Evolutionary conservation across 768 basidiomycete genomes (phyloP), one percentile per base, ranked within the genome.

Genomic region (Tricholoma furcatifolium): DNA sequence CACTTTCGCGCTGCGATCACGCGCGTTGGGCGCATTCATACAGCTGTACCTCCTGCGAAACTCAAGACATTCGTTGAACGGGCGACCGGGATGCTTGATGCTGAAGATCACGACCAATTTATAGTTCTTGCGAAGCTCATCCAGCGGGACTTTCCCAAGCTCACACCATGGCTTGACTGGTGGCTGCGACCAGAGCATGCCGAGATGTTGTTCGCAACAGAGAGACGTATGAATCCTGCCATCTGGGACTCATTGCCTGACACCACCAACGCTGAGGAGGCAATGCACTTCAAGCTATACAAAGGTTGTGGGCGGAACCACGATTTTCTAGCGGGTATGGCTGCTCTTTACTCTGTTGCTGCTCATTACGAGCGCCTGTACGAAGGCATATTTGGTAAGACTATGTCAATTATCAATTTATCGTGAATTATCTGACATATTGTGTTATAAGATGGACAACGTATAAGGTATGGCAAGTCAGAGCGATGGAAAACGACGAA

Each of bases 191-290:
- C 27, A 27, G 27, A 3, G 14, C 62, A 64, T 49, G 61, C 66
- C 5, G 38, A 47, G 4, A 70, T 69, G 66, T 51, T 70, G 1
- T 60, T 55, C 38, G 31, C n/a, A 11, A 55, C 59, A 1, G 50
- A 60, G 39, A 36, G 49, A 1, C 34, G 38, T 14, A 55, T 61
- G 54, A 57, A 61, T 12, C 6, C 18, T n/a, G 45, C 30, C 10
- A 24, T 61, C 7, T 54, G 49, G 51, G 60, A 70, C 4, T 65
- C 63, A 2, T 51, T 74, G 0, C 71, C 69, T 0, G 51, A 57
- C 1, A 69, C 64, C 1, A 71, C 63, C 2, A 74, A 74, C 58
- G 66, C 72, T 1, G 69, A 70, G 39, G 71, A 74, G 47, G 54
- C 67, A 0, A 66, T 71, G 63, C 65, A 74, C 50, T 68, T 57